Base-by-base conservation (phyloP, 2,329 filamentous ascomycete species). In the Arthroderma sp. region DNA sequence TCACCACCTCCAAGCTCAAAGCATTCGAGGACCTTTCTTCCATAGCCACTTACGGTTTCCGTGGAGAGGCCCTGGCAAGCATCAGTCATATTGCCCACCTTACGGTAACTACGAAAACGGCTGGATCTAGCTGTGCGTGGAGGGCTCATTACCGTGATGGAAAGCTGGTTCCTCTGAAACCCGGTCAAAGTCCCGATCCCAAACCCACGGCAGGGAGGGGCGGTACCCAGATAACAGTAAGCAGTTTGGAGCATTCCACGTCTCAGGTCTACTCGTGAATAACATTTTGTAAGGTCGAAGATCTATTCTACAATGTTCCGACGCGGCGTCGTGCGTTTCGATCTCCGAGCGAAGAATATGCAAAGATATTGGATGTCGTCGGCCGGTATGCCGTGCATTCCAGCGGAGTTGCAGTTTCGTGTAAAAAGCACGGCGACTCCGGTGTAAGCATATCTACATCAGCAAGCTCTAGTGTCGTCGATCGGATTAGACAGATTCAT, bases 61-160 rank as follows among this genome's bases (percentile, higher is more conserved):
- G 91, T 43, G 91, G 91, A 45, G 91, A 98, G 65, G 91, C 91
- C 3, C 68, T 98, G 44, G 91, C 91, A 9, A 96, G 91, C 65
- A 98, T 98, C 62, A 96, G 89, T 59, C 91, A 98, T 61, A 95
- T 98, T 55, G 89, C 93, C 31, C 93, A 98, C 68, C 73, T 98
- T 22, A 86, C 82, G 3, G 86, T 98, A 37, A 96, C 89, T 1
- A 98, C 93, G 5, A 93, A 87, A 62, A 96, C 88, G 1, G 82
- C 83, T 47, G 80, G 86, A 37, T 94, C 88, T 0, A 81, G 78
- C 53, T 84, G 86, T 64, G 91, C 91, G 10, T 98, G 85, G 84
- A 81, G 85, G 59, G 88, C 88, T 22, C 79, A 85, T 53, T 98
- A 94, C 59, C 77, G 83, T 15, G 81, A 85, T 58, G 89, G 91